Percentiles rank a stretch among this genome's conserved stretches.
Conservation (phyloP, 2,329 filamentous ascomycete genomes). For the Cyanodermella asteris region DNA sequence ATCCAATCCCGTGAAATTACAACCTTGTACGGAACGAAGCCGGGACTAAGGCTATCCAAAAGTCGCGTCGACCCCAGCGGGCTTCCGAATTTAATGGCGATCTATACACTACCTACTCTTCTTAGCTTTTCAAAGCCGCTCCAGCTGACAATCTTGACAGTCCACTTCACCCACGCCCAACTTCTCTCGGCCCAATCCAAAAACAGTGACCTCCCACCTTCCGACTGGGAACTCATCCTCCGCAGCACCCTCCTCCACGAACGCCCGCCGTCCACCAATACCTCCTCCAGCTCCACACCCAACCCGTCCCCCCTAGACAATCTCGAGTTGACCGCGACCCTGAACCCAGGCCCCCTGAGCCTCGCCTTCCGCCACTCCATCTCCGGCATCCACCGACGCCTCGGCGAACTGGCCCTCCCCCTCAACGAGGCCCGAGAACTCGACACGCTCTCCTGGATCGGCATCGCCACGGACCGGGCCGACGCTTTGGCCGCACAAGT, state of each 20-base stretch:
- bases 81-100: no score
- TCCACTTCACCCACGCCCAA: slow-evolving; percentile 6
- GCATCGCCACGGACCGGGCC: slow-evolving; percentile 23
- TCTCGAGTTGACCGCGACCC: slow-evolving; percentile 5
- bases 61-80: no score
- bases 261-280: no score
- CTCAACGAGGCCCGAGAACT: slow-evolving; percentile 32
- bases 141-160: no score
- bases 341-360: slow-evolving; percentile 2
- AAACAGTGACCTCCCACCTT: slow-evolving; percentile 3
- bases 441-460: slow-evolving; percentile 34
- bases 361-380: slow-evolving; percentile 7
- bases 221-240: slow-evolving; percentile 5
- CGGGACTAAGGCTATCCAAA: slow-evolving; percentile 5
- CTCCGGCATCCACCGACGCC: slow-evolving; percentile 19
- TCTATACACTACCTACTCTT: no score
- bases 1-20: slow-evolving; percentile 3
- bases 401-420: slow-evolving; percentile 30
- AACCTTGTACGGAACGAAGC: no score
- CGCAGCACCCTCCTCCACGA: slow-evolving; percentile 5
- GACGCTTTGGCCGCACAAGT: slow-evolving; percentile 20
- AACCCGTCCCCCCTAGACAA: slow-evolving; percentile 1
- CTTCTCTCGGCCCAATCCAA: slow-evolving; percentile 6
- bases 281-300: slow-evolving; percentile 2
- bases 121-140: no score